These are phyloP conservation scores for Nicotiana otophora DNA, from an alignment of 257 asterid genomes.

Conservation along the genomic window DNA sequence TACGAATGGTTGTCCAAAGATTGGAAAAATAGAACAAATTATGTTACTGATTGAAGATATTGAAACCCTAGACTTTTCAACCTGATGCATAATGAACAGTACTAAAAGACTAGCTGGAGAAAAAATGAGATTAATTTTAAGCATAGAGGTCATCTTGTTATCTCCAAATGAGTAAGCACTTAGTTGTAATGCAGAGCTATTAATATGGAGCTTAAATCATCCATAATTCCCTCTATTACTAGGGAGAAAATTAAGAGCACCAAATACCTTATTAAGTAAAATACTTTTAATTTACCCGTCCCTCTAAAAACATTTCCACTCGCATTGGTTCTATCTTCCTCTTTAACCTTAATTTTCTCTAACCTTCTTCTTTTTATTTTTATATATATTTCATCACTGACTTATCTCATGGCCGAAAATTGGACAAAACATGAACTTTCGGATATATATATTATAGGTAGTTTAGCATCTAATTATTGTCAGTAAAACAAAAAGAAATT, in stretches of 20 bases:
- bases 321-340: not conserved
- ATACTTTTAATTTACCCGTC: not conserved
- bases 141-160: not conserved
- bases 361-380: not conserved
- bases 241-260: not conserved
- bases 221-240: conserved; percentile 18
- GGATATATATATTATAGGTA: not conserved
- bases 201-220: conserved; percentile 14
- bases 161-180: conserved; percentile 3
- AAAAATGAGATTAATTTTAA: not conserved
- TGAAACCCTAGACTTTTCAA: not conserved
- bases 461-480: not conserved
- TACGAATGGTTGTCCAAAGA: not conserved
- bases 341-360: not conserved
- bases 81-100: not conserved
- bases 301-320: not conserved
- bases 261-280: not conserved
- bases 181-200: conserved; percentile 1
- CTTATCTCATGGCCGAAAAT: not conserved
- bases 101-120: not conserved
- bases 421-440: not conserved
- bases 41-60: not conserved
- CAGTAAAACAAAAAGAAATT: not conserved
- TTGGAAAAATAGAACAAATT: not conserved
- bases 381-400: not conserved